Conservation (phyloP, 768 basidiomycete genomes). For the Lactarius sp. region DNA sequence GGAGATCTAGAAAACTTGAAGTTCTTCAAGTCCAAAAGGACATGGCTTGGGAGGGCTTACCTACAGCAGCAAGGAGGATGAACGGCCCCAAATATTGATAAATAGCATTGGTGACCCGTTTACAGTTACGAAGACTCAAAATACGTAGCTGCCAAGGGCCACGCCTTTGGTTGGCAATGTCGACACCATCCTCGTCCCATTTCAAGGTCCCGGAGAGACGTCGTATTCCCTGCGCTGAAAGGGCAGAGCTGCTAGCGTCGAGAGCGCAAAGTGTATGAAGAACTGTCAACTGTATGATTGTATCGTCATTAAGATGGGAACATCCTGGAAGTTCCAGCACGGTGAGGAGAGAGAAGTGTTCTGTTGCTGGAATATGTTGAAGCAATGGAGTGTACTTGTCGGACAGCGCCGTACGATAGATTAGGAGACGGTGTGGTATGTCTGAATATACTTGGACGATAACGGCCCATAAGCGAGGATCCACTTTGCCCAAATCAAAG, state of each 20-base stretch:
- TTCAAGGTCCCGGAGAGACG: slow-evolving; percentile 47
- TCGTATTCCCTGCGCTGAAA: slow-evolving; percentile 51
- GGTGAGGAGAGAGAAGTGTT: slow-evolving; percentile 59
- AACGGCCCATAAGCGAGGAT: slow-evolving; percentile 60
- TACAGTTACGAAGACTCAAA: slow-evolving; percentile 22
- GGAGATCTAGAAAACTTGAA: slow-evolving; percentile 20
- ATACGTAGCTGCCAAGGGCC: slow-evolving; percentile 28
- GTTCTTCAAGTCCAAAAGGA: background rate
- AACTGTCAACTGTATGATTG: slow-evolving; percentile 43
- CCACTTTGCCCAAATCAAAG: slow-evolving; percentile 31
- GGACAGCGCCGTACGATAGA: slow-evolving; percentile 47
- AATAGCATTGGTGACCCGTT: slow-evolving; percentile 14
- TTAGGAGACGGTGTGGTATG: slow-evolving; percentile 42
- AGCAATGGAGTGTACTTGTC: slow-evolving; percentile 52
- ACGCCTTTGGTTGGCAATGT: slow-evolving; percentile 20
- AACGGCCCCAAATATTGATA: slow-evolving; percentile 19
- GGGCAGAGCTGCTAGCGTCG: slow-evolving; percentile 52
- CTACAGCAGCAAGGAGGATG: slow-evolving; percentile 23
- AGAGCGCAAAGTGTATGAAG: slow-evolving; percentile 56
- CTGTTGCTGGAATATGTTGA: slow-evolving; percentile 50
- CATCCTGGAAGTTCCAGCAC: slow-evolving; percentile 56
- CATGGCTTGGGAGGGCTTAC: slow-evolving; percentile 9
- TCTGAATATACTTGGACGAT: slow-evolving; percentile 54
- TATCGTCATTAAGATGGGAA: slow-evolving; percentile 52
- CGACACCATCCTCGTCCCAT: slow-evolving; percentile 33